These are phyloP conservation scores for Botrytis elliptica DNA, from an alignment of 2,329 filamentous ascomycete species.

Conservation along the genomic window DNA sequence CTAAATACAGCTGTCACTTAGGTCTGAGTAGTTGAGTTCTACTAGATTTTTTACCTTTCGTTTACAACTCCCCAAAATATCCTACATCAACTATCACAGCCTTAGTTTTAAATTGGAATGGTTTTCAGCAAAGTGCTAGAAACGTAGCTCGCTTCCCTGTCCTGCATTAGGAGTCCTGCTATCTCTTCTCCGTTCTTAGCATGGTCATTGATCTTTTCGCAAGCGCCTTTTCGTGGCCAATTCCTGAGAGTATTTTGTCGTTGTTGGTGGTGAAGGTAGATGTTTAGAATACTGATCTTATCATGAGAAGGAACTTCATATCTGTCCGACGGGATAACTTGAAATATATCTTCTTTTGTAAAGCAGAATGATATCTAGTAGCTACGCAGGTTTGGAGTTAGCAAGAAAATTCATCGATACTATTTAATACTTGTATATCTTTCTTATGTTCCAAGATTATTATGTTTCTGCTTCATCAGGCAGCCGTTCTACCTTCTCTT, in stretches of 20 bases:
- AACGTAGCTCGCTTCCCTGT: constrained; percentile 59
- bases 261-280: constrained; percentile 65
- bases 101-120: constrained; percentile 54
- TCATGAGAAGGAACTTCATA: constrained; percentile 74
- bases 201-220: constrained; percentile 59
- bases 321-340: constrained; percentile 52
- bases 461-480: neutral
- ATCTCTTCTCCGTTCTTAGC: constrained; percentile 59
- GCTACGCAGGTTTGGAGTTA: neutral
- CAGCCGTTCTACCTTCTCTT: neutral
- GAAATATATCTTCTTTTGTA: neutral
- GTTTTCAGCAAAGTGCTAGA: constrained; percentile 70
- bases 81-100: constrained; percentile 58
- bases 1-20: constrained; percentile 48
- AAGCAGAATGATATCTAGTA: no score
- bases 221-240: constrained; percentile 64
- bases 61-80: constrained; percentile 70
- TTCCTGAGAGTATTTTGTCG: constrained; percentile 57
- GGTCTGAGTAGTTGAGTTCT: constrained; percentile 68
- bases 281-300: constrained; percentile 64
- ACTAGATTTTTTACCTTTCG: constrained; percentile 63
- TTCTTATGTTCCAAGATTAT: no score
- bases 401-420: neutral
- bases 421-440: neutral
- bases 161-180: constrained; percentile 65